These are phyloP conservation scores for Populus alba DNA, from an alignment of 345 rosid species.

Conservation along the genomic window DNA sequence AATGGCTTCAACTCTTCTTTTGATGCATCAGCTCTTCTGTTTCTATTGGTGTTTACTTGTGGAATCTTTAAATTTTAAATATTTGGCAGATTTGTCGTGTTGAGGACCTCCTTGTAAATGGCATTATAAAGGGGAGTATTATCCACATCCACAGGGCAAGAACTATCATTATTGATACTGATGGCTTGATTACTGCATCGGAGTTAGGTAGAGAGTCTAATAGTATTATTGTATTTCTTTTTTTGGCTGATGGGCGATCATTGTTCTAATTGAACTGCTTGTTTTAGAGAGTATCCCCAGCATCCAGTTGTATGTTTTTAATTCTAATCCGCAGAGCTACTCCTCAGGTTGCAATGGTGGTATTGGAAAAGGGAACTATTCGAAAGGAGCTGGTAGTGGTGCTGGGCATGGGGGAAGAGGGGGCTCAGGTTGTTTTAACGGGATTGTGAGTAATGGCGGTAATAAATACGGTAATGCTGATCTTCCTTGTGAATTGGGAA, in stretches of 20 bases:
- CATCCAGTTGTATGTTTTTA: slow-evolving; percentile 3
- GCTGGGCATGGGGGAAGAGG: slow-evolving; percentile 98
- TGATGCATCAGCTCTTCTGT: neutral
- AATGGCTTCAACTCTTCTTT: neutral
- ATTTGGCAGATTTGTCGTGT: slow-evolving; percentile 80
- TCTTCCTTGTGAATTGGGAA: slow-evolving; percentile 95
- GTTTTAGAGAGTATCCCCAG: neutral
- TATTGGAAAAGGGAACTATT: slow-evolving; percentile 77
- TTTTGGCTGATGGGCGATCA: slow-evolving; percentile 12
- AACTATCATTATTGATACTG: slow-evolving; percentile 60
- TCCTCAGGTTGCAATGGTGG: slow-evolving; percentile 87
- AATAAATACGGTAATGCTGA: slow-evolving; percentile 75
- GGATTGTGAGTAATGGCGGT: slow-evolving; percentile 77
- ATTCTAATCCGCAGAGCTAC: slow-evolving; percentile 12
- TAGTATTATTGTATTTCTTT: slow-evolving; percentile 10
- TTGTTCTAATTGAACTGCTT: slow-evolving; percentile 18
- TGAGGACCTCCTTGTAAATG: slow-evolving; percentile 89
- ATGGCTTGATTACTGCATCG: slow-evolving; percentile 77
- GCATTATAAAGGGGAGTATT: slow-evolving; percentile 81
- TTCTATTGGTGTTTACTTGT: neutral
- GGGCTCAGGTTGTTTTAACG: slow-evolving; percentile 86
- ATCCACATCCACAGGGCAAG: slow-evolving; percentile 93
- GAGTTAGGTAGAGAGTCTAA: slow-evolving; percentile 55
- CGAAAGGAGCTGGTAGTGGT: slow-evolving; percentile 92
- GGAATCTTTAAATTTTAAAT: neutral